These are phyloP conservation scores for Gnaphalium uliginosum DNA, from an alignment of 129 eudicot genomes.

Conservation along the genomic window DNA sequence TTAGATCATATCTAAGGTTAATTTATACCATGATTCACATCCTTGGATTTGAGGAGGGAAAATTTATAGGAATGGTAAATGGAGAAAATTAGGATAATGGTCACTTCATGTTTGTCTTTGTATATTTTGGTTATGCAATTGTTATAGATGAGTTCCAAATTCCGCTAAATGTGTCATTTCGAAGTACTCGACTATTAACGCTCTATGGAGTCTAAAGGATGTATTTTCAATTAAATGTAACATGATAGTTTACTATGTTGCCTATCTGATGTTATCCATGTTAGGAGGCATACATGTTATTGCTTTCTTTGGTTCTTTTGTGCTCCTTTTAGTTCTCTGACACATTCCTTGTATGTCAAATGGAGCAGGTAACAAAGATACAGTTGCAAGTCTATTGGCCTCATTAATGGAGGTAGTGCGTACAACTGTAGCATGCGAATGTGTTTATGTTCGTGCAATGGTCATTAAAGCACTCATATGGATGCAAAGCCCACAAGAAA, in stretches of 20 bases:
- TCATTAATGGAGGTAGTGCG: slow-evolving; percentile 98
- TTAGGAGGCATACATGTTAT: slow-evolving; percentile 1
- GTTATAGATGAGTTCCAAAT: background rate
- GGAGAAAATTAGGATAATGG: slow-evolving; percentile 6
- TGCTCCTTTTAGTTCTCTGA: slow-evolving; percentile 36
- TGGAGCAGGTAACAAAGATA: slow-evolving; percentile 68
- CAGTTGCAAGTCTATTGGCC: slow-evolving; percentile 78
- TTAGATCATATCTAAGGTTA: background rate
- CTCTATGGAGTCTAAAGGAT: background rate
- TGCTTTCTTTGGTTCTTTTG: slow-evolving; percentile 20
- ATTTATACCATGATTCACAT: background rate
- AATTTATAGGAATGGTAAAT: background rate
- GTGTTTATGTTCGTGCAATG: slow-evolving; percentile 98
- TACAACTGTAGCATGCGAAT: slow-evolving; percentile 97
- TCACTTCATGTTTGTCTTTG: slow-evolving; percentile 2
- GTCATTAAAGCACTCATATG: slow-evolving; percentile 95
- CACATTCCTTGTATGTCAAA: slow-evolving; percentile 50
- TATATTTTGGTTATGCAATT: background rate
- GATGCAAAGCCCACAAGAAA: slow-evolving; percentile 99
- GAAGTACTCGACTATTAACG: background rate
- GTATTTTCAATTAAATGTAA: slow-evolving; percentile 10
- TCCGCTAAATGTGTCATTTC: background rate
- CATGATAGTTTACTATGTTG: background rate
- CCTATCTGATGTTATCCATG: background rate
- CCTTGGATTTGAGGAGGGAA: background rate